A percentile compares a stretch with the other conserved stretches of the same genome.
phyloP scores from a whole-genome alignment of 2,329 filamentous ascomycete species.

The Gyromitra esculenta region DNA sequence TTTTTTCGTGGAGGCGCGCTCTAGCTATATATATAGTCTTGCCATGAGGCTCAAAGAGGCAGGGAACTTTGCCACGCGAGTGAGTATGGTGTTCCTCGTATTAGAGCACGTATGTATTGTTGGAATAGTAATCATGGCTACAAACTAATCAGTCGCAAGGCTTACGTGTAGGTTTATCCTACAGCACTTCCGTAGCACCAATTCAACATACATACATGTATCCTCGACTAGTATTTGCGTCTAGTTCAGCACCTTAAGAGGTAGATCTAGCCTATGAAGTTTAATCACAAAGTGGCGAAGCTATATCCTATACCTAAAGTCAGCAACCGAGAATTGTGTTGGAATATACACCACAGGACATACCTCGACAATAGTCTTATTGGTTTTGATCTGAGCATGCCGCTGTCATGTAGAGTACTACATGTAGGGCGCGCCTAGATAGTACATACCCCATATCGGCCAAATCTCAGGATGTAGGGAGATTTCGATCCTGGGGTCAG shows the following conservation, averaged over 20 bases:
- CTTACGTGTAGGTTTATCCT: too few relatives aligned
- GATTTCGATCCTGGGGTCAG: not conserved
- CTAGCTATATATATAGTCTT: too few relatives aligned
- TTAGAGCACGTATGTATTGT: not conserved
- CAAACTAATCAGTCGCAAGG: not conserved
- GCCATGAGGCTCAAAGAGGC: not conserved
- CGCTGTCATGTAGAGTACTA: too few relatives aligned
- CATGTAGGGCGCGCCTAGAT: not conserved
- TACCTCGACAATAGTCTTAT: too few relatives aligned
- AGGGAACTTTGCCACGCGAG: not conserved
- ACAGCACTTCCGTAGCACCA: not conserved
- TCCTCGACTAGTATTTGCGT: conserved; percentile 11
- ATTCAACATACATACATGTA: not conserved
- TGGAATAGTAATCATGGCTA: not conserved
- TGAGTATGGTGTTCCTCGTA: not conserved
- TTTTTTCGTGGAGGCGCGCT: not conserved
- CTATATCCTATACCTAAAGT: not conserved
- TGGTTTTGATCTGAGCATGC: too few relatives aligned
- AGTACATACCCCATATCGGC: conserved; percentile 49
- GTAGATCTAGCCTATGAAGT: conserved; percentile 8
- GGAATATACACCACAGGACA: not conserved
- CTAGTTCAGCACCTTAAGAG: conserved; percentile 1
- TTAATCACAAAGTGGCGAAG: conserved; percentile 16
- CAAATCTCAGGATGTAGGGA: conserved; percentile 60
- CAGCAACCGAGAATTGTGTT: not conserved